Percentiles rank a stretch among this genome's conserved stretches.
Evolutionary conservation across 352 stramenopile species (phyloP).

Genomic region (Phytophthora megakarya): DNA sequence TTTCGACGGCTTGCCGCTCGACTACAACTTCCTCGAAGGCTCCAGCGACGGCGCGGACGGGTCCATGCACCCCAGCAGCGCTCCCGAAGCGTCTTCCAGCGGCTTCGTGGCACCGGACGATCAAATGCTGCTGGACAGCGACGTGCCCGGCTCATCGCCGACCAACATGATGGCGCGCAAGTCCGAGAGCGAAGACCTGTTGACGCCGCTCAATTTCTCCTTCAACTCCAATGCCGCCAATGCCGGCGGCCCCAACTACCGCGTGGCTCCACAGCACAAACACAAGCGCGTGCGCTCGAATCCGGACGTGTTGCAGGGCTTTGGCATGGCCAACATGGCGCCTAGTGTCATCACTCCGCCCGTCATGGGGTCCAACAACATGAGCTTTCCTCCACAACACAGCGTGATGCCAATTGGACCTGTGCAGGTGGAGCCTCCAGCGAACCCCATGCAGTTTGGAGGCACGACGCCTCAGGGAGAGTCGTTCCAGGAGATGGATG

Average conservation of each 20-base stretch:
- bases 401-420: constrained; percentile 39
- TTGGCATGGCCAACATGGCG: constrained; percentile 42
- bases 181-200: constrained; percentile 47
- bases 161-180: constrained; percentile 40
- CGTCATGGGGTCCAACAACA: constrained; percentile 18
- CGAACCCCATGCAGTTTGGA: constrained; percentile 35
- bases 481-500: constrained; percentile 61
- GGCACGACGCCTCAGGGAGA: constrained; percentile 20
- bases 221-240: constrained; percentile 32
- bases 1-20: constrained; percentile 55
- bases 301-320: constrained; percentile 53
- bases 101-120: constrained; percentile 35
- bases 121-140: constrained; percentile 60
- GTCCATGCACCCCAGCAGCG: constrained; percentile 2
- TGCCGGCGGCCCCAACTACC: constrained; percentile 32
- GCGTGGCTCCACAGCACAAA: constrained; percentile 53
- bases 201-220: constrained; percentile 46
- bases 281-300: constrained; percentile 71
- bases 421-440: constrained; percentile 30
- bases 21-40: constrained; percentile 55
- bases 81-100: not conserved
- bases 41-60: constrained; percentile 3
- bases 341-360: constrained; percentile 33
- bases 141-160: constrained; percentile 39
- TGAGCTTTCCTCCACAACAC: constrained; percentile 32